phyloP scores from a whole-genome alignment of 2,329 filamentous ascomycete species.

The Neofusicoccum cordaticola region DNA sequence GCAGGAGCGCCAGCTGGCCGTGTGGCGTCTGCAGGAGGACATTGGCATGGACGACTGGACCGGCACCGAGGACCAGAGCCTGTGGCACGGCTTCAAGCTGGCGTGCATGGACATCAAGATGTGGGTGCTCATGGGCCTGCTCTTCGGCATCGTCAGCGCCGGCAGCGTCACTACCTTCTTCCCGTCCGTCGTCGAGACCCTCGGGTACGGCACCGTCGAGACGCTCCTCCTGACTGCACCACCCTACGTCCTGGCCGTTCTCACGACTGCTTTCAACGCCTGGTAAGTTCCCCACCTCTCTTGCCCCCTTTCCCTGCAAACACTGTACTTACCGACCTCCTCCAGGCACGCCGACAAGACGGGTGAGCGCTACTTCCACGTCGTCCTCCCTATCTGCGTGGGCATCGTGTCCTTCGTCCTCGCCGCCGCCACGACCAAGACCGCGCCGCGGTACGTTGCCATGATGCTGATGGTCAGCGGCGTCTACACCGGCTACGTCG shows the following conservation, averaged over 20 bases:
- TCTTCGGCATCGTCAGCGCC: constrained; percentile 40
- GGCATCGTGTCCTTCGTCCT: constrained; percentile 66
- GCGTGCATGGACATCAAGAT: constrained; percentile 40
- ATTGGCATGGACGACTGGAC: constrained; percentile 42
- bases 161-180: constrained; percentile 46
- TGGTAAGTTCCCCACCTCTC: constrained; percentile 35
- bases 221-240: constrained; percentile 53
- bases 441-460: constrained; percentile 63
- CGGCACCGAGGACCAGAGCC: constrained; percentile 33
- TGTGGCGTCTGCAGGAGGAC: constrained; percentile 37
- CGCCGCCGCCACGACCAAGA: constrained; percentile 59
- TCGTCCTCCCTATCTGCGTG: constrained; percentile 60
- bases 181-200: constrained; percentile 43
- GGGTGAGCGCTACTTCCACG: constrained; percentile 69
- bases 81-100: constrained; percentile 41
- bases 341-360: constrained; percentile 62
- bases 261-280: constrained; percentile 63
- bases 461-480: constrained; percentile 70
- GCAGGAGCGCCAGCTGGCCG: constrained; percentile 38
- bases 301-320: no score
- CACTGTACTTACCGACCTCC: not conserved
- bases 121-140: constrained; percentile 38
- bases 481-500: constrained; percentile 60
- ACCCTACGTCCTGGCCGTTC: constrained; percentile 55
- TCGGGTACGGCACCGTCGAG: constrained; percentile 45